These are phyloP conservation scores for Xylariaceae sp. DNA, from an alignment of 2,329 filamentous ascomycete species.

Conservation along the genomic window DNA sequence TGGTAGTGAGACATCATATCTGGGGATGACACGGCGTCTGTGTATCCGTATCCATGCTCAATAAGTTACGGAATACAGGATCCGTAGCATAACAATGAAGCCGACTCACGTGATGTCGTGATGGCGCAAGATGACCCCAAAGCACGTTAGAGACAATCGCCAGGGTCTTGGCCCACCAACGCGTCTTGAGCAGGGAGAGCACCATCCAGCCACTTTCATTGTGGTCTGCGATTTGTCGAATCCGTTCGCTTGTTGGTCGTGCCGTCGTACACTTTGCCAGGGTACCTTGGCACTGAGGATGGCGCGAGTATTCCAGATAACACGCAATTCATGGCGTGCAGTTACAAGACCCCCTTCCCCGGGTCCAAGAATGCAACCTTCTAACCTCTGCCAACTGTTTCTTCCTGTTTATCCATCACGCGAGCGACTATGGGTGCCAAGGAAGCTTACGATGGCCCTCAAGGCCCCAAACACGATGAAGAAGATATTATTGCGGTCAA, in stretches of 20 bases:
- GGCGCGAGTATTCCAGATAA: neutral
- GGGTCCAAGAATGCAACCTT: no score
- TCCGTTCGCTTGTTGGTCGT: neutral
- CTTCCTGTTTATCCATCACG: neutral
- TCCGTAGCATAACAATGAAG: no score
- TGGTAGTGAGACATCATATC: no score
- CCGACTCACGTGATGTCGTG: neutral
- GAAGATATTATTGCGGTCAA: slow-evolving; percentile 9
- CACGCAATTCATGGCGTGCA: neutral
- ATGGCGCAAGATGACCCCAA: slow-evolving; percentile 1
- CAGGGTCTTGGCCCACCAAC: neutral
- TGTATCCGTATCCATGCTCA: no score
- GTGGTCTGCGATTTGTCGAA: neutral
- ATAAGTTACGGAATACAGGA: no score
- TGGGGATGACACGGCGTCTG: no score
- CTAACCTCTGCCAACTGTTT: neutral
- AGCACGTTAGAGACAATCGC: neutral
- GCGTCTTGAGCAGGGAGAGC: neutral
- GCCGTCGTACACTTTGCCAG: neutral
- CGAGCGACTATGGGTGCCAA: neutral
- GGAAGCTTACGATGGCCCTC: neutral
- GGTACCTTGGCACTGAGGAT: neutral
- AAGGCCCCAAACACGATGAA: neutral
- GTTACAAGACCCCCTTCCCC: no score
- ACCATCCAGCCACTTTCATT: neutral